phyloP scores from a whole-genome alignment of 257 asterid genomes.

The Thymus quinquecostatus region DNA sequence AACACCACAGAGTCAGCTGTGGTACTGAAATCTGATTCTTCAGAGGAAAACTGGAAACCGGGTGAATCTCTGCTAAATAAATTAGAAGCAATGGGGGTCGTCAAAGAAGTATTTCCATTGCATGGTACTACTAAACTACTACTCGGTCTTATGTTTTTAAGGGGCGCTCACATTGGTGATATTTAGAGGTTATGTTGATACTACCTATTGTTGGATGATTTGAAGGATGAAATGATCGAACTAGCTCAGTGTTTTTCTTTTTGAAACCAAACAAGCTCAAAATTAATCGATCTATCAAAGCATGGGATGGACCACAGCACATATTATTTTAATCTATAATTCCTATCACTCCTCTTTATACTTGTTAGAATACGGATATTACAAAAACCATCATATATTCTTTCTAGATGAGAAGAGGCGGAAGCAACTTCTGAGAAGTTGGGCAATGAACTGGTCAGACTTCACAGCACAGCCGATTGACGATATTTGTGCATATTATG shows the following conservation, averaged over 20 bases:
- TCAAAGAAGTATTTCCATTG: slow-evolving; percentile 86
- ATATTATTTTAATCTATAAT: too few species aligned
- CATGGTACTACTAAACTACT: slow-evolving; percentile 85
- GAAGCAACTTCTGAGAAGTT: slow-evolving; percentile 81
- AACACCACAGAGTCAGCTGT: slow-evolving; percentile 48
- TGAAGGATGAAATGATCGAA: too few species aligned
- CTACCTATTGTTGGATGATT: too few species aligned
- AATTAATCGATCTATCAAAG: too few species aligned
- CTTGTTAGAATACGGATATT: slow-evolving; percentile 24
- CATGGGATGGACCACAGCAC: too few species aligned
- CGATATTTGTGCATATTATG: slow-evolving; percentile 83
- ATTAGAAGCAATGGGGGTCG: slow-evolving; percentile 61
- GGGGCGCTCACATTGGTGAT: too few species aligned
- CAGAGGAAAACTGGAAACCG: slow-evolving; percentile 62
- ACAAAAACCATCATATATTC: slow-evolving; percentile 18
- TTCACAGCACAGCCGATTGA: slow-evolving; percentile 89
- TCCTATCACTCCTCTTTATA: not conserved
- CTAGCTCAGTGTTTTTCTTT: too few species aligned
- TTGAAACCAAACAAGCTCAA: too few species aligned
- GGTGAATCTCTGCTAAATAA: slow-evolving; percentile 67
- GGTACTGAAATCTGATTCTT: slow-evolving; percentile 44
- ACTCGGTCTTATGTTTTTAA: slow-evolving; percentile 3
- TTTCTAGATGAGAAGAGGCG: slow-evolving; percentile 72
- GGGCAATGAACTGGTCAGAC: slow-evolving; percentile 96
- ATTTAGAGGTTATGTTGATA: too few species aligned